These are phyloP conservation scores for Leptographium procerum DNA, from an alignment of 2,329 filamentous ascomycete species.

Conservation along the genomic window DNA sequence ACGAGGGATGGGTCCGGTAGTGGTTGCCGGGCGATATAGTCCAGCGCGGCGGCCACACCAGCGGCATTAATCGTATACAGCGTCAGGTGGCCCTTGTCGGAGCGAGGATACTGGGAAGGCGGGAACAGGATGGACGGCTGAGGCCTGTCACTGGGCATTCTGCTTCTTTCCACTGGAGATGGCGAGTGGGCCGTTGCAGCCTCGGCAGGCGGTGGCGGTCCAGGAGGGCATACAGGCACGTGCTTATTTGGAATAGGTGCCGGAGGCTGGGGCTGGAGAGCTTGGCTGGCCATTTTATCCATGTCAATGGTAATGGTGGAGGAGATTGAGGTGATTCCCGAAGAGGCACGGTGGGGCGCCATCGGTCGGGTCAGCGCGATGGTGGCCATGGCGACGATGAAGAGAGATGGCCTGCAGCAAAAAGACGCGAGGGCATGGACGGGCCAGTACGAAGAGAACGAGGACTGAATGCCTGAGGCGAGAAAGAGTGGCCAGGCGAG, in stretches of 20 bases:
- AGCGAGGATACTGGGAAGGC: slow-evolving; percentile 47
- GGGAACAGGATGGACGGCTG: slow-evolving; percentile 65
- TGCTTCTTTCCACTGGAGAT: slow-evolving; percentile 35
- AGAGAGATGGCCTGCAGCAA: not conserved
- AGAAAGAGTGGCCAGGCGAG: too few relatives aligned
- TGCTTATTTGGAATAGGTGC: slow-evolving; percentile 72
- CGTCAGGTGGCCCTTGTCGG: slow-evolving; percentile 35
- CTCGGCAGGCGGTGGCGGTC: slow-evolving; percentile 38
- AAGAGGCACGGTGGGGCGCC: slow-evolving; percentile 20
- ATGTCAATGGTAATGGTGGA: slow-evolving; percentile 26
- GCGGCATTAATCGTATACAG: slow-evolving; percentile 63
- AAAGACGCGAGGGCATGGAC: not conserved
- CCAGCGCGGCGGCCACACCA: slow-evolving; percentile 59
- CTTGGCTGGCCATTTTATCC: slow-evolving; percentile 21
- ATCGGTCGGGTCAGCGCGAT: slow-evolving; percentile 34
- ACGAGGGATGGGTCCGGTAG: slow-evolving; percentile 76
- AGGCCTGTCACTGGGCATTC: slow-evolving; percentile 21
- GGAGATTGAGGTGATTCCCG: slow-evolving; percentile 18
- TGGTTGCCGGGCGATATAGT: slow-evolving; percentile 66
- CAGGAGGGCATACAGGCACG: slow-evolving; percentile 77
- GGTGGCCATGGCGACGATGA: slow-evolving; percentile 35
- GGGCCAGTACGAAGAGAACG: not conserved
- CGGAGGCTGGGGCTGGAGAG: slow-evolving; percentile 19
- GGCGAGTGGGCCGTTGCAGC: slow-evolving; percentile 4
- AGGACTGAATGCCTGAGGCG: not conserved